These are phyloP conservation scores for Monosporascus sp. DNA, from an alignment of 2,329 filamentous ascomycete genomes.

Conservation along the genomic window DNA sequence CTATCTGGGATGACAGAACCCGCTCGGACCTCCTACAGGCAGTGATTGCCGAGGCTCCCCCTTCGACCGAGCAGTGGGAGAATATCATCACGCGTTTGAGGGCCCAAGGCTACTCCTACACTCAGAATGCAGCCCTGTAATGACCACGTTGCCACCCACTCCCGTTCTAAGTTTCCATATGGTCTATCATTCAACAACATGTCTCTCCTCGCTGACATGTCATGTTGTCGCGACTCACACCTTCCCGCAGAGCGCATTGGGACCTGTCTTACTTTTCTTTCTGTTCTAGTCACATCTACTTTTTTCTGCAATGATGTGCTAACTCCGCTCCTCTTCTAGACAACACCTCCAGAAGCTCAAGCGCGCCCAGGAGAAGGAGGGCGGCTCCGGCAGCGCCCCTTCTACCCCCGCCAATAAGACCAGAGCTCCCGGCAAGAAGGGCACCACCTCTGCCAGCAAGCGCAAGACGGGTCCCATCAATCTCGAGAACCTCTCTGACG, in stretches of 20 bases:
- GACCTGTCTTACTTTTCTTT: too few relatives aligned
- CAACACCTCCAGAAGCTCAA: constrained; percentile 44
- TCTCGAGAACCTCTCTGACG: not conserved
- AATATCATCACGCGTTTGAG: constrained; percentile 27
- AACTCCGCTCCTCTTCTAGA: constrained; percentile 21
- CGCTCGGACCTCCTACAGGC: constrained; percentile 35
- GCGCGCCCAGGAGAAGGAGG: constrained; percentile 25
- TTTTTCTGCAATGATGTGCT: constrained; percentile 1
- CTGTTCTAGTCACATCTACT: not conserved
- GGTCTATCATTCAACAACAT: too few relatives aligned
- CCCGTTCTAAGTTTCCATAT: not conserved
- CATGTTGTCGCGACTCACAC: not conserved
- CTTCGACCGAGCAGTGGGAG: constrained; percentile 28
- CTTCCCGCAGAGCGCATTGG: not conserved
- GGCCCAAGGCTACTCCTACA: constrained; percentile 33
- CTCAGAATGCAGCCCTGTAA: constrained; percentile 36
- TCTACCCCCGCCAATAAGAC: constrained; percentile 33
- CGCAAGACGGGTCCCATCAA: not conserved
- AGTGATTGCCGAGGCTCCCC: constrained; percentile 31
- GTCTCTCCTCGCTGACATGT: not conserved
- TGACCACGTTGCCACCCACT: not conserved
- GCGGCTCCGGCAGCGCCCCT: constrained; percentile 46
- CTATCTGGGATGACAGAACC: constrained; percentile 24
- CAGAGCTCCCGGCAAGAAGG: constrained; percentile 1
- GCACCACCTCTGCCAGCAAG: not conserved